Base-by-base conservation (phyloP, 768 basidiomycete species). In the Tylopilus felleus region DNA sequence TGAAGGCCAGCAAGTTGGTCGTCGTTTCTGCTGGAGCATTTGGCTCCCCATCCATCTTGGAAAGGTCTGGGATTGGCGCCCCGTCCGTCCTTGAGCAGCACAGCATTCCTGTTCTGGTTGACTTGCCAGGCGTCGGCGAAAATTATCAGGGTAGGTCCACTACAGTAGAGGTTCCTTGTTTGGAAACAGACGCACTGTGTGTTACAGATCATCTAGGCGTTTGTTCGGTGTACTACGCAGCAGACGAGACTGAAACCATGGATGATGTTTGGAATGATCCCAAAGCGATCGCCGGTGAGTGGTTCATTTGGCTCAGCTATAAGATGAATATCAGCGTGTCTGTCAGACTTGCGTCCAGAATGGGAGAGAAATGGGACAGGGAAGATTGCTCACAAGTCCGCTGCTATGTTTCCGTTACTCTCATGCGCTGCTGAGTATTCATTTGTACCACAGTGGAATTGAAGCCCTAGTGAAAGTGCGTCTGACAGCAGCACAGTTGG, bases 11-110 rank as follows among this genome's bases (percentile, higher is more conserved):
- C 23, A 60, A 69, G 5, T 65, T 82, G 3, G 76, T 84, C 0
- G 75, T 84, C 17, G 38, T 84, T 13, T 76, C 79, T 2, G 75
- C 75, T 5, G 83, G 82, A 0, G 71, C 81, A 0, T 79, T 85
- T 53, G 82, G 83, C 2, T 80, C 82, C 0, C 79, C 82, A 1
- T 65, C 77, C 1, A 80, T 85, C 22, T 67, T 85, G 13, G 82
- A 84, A 56, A 72, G 81, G 27, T 86, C 85, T 0, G 88, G 90
- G 8, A 85, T 94, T 50, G 90, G 90, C 2, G 74, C 79, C 1
- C 59, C 64, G 4, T 63, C 68, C 0, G 58, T 85, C 8, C 71
- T 91, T 27, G 61, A 77, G 42, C 71, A 70, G 44, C 65, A 78
- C 49, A 75, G 72, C 2, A 74, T 91, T 39, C 55, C 63, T 10